A percentile compares a stretch with the other conserved stretches of the same genome.
phyloP scores from a whole-genome alignment of 2,329 filamentous ascomycete genomes.

The Sporothrix humicola region DNA sequence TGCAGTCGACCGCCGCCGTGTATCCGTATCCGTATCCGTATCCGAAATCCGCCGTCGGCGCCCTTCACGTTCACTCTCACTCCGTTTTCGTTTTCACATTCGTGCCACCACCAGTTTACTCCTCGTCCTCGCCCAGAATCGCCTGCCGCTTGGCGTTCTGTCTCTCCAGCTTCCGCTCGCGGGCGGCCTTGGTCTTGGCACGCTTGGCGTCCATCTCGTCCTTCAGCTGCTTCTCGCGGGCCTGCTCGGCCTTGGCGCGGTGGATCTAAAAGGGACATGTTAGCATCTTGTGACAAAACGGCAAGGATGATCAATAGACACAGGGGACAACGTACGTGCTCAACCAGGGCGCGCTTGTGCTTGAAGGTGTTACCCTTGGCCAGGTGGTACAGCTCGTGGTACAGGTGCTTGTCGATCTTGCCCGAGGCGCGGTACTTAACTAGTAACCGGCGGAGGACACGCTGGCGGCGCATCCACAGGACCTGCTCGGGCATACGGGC shows the following conservation, averaged over 20 bases:
- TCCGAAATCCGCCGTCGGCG: neutral
- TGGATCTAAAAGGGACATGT: constrained; percentile 75
- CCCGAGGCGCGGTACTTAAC: constrained; percentile 99
- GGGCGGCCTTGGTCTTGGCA: constrained; percentile 99
- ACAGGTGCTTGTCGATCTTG: constrained; percentile 99
- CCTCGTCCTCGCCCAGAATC: constrained; percentile 73
- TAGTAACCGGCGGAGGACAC: constrained; percentile 97
- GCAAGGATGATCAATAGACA: too few relatives aligned
- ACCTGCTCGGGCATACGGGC: constrained; percentile 99
- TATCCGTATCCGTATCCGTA: too few relatives aligned
- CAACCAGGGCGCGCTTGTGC: constrained; percentile 99
- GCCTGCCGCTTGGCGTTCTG: constrained; percentile 88
- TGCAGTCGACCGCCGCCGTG: neutral
- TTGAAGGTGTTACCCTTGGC: constrained; percentile 99
- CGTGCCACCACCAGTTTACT: constrained; percentile 42
- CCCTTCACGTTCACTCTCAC: constrained; percentile 37
- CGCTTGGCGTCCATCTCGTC: constrained; percentile 99
- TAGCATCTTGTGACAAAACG: too few relatives aligned
- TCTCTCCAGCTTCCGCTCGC: constrained; percentile 97
- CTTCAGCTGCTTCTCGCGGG: constrained; percentile 92
- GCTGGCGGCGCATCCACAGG: constrained; percentile 99
- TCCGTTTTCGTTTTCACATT: constrained; percentile 7
- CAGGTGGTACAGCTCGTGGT: constrained; percentile 99
- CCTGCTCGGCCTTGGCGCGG: constrained; percentile 99
- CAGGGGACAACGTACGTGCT: constrained; percentile 96